phyloP scores from a whole-genome alignment of 768 basidiomycete species.

The Boletellus emodensis region DNA sequence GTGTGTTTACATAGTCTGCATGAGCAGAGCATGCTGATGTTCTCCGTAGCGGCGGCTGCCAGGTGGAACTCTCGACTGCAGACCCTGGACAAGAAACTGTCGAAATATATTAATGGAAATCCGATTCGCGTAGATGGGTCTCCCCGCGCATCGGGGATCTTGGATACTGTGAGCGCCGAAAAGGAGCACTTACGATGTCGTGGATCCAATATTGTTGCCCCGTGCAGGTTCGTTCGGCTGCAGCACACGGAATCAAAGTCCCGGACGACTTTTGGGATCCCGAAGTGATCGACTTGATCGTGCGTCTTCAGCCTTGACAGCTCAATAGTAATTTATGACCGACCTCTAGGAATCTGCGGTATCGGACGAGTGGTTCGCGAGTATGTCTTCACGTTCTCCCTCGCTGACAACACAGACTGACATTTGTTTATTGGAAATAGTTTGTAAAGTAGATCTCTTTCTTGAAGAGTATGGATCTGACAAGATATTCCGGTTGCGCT shows the following conservation, averaged over 20 bases:
- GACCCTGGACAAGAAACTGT: slow-evolving; percentile 60
- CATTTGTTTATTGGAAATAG: slow-evolving; percentile 9
- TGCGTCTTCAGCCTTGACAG: slow-evolving; percentile 25
- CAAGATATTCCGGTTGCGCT: slow-evolving; percentile 6
- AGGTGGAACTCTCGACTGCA: slow-evolving; percentile 60
- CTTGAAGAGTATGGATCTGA: neutral
- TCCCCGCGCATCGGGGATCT: slow-evolving; percentile 69
- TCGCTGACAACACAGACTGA: neutral
- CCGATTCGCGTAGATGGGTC: slow-evolving; percentile 72
- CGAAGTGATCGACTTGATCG: slow-evolving; percentile 53
- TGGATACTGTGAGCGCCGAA: slow-evolving; percentile 55
- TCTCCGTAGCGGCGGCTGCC: slow-evolving; percentile 53
- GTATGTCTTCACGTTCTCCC: slow-evolving; percentile 26
- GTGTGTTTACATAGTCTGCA: slow-evolving; percentile 31
- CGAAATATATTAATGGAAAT: slow-evolving; percentile 63
- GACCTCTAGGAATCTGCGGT: slow-evolving; percentile 60
- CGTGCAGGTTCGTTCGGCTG: slow-evolving; percentile 57
- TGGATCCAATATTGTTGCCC: too few species aligned
- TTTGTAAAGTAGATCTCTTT: slow-evolving; percentile 19
- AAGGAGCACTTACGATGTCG: neutral
- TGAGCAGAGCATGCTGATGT: neutral
- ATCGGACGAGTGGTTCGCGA: slow-evolving; percentile 76
- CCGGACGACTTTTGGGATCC: slow-evolving; percentile 72
- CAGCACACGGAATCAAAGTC: slow-evolving; percentile 66
- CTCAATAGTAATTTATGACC: neutral